Conservation (phyloP, 176 grass and related monocot genomes). For the Avena insularis region DNA sequence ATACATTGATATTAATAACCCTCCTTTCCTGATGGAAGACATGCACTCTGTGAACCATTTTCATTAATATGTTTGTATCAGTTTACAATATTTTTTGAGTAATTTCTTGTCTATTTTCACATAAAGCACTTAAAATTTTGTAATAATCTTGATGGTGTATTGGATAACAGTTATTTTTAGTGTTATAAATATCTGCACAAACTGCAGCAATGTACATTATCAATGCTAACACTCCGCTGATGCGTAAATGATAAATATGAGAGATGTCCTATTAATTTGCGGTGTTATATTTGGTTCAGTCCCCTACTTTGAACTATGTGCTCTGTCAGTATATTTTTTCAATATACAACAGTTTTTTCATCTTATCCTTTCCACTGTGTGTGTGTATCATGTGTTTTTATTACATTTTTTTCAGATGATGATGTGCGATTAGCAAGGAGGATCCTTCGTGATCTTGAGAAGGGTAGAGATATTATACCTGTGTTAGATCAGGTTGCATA, state of each 20-base stretch:
- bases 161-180: background rate
- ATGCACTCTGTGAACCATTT: background rate
- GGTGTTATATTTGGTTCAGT: background rate
- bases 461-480: conserved; percentile 89
- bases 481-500: conserved; percentile 90
- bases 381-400: conserved; percentile 29
- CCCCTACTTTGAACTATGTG: background rate
- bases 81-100: background rate
- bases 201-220: conserved; percentile 6
- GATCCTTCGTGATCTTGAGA: conserved; percentile 69
- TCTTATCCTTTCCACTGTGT: conserved; percentile 25
- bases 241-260: conserved; percentile 11
- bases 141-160: background rate
- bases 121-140: background rate
- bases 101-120: conserved; percentile 22
- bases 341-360: conserved; percentile 2
- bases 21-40: conserved; percentile 23
- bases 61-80: background rate
- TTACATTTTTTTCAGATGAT: conserved; percentile 57
- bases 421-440: conserved; percentile 33
- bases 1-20: background rate
- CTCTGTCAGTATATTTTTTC: background rate
- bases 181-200: conserved; percentile 27
- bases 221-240: background rate
- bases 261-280: background rate